Conservation (phyloP, 2,329 filamentous ascomycete species). For the Beauveria varroae region DNA sequence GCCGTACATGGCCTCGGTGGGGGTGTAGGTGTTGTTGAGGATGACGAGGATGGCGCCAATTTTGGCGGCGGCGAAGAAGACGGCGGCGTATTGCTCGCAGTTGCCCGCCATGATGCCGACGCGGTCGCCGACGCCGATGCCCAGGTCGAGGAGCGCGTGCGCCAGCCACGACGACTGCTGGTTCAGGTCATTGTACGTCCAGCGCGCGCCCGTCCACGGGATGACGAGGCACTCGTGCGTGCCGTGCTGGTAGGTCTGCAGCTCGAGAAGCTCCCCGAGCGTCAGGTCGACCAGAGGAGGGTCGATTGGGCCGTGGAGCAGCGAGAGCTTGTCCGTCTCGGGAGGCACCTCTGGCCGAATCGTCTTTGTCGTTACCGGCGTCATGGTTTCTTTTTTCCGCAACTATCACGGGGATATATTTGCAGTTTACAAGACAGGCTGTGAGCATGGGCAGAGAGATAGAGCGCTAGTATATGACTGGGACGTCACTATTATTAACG, state of each 20-base stretch:
- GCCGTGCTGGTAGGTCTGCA: slow-evolving; percentile 60
- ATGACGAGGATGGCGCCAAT: slow-evolving; percentile 66
- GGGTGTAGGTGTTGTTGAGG: slow-evolving; percentile 75
- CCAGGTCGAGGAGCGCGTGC: slow-evolving; percentile 58
- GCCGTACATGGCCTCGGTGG: slow-evolving; percentile 63
- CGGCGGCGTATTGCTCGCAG: slow-evolving; percentile 71
- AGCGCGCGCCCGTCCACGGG: slow-evolving; percentile 67
- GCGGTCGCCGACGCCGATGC: slow-evolving; percentile 60
- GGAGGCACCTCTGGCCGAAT: slow-evolving; percentile 22
- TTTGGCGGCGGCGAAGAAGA: slow-evolving; percentile 65
- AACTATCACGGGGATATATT: background rate
- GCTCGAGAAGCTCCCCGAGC: slow-evolving; percentile 62
- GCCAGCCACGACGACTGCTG: slow-evolving; percentile 54
- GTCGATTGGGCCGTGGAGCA: slow-evolving; percentile 61
- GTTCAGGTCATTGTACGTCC: slow-evolving; percentile 61
- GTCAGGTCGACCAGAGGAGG: slow-evolving; percentile 65
- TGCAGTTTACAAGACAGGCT: background rate
- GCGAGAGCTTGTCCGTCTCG: slow-evolving; percentile 38
- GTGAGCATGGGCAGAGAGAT: background rate
- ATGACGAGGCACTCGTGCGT: slow-evolving; percentile 63
- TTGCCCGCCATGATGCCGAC: slow-evolving; percentile 72
- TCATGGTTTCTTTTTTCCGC: background rate
- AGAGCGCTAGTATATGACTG: background rate
- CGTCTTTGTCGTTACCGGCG: slow-evolving; percentile 17
- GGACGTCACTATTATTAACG: background rate